Evolutionary conservation across 495 filamentous ascomycete species (phyloP), one percentile per base, ranked within the genome.

Genomic region (Elasticomyces elasticus): DNA sequence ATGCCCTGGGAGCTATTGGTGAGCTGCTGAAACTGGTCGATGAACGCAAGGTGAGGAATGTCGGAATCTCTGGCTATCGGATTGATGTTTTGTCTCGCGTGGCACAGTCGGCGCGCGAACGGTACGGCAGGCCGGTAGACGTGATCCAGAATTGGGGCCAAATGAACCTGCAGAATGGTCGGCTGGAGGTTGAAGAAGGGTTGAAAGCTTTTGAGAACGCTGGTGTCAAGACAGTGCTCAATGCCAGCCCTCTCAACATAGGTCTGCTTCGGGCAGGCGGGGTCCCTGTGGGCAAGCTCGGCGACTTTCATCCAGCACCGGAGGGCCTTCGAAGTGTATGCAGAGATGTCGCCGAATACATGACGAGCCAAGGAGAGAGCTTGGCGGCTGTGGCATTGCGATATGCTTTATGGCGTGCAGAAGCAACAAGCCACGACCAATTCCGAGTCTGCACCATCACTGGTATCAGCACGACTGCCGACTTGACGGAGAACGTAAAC

Each of bases 121-220:
- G 26, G 12, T 48, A 24, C 24, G 45, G 45, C 10, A 5, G 45
- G 15, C 45, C 45, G 19, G 11, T 48, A 13, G 45, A 48, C 27
- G 22, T 48, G 11, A 19, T 48, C 6, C 45, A 48, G 26, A 48
- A 48, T 48, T 48, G 45, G 45, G 45, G 45, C 6, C 45, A 25
- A 19, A 23, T 48, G 17, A 48, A 48, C 26, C 22, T 48, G 45
- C 45, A 25, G 45, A 48, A 48, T 30, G 24, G 19, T 5, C 9
- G 45, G 24, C 20, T 48, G 17, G 45, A 23, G 45, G 22, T n/a
- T n/a, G 9, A 19, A 19, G 45, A 9, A 25, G 45, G 45, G 26
- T 25, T 48, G 45, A 48, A 19, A 9, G 26, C 9, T 9, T 48
- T 48, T 6, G 45, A 48, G 26, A 19, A 27, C 11, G 45, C 45